A percentile compares a stretch with the other conserved stretches of the same genome.
Evolutionary conservation across 768 basidiomycete species (phyloP).

Genomic region (Auriscalpium vulgare): DNA sequence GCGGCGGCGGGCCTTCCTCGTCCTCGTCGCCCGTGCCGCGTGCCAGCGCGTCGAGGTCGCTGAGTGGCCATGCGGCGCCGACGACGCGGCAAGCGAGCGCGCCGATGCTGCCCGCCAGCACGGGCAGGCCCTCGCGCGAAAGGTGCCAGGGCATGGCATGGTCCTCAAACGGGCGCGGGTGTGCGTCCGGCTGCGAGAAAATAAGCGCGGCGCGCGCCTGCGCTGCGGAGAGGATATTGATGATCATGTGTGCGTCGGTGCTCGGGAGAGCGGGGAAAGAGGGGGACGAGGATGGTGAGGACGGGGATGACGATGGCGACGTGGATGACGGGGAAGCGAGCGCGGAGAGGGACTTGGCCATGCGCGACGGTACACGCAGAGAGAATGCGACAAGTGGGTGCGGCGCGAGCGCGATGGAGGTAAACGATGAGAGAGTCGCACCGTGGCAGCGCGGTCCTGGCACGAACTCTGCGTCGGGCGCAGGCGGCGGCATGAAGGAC

Average conservation of each 20-base stretch:
- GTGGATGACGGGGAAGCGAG: slow-evolving; percentile 14
- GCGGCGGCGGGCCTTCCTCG: slow-evolving; percentile 6
- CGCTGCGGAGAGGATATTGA: slow-evolving; percentile 70
- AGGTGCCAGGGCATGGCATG: slow-evolving; percentile 29
- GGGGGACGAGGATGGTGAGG: slow-evolving; percentile 6
- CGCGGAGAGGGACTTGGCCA: slow-evolving; percentile 54
- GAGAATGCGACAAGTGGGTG: slow-evolving; percentile 85
- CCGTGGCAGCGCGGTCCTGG: slow-evolving; percentile 52
- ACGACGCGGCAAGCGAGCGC: slow-evolving; percentile 68
- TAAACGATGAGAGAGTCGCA: slow-evolving; percentile 89
- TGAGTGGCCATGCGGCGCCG: slow-evolving; percentile 49
- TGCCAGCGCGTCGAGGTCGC: slow-evolving; percentile 38
- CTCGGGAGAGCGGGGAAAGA: too few relatives aligned
- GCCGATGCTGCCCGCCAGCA: slow-evolving; percentile 55
- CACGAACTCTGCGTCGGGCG: background rate
- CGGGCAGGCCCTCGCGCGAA: slow-evolving; percentile 48
- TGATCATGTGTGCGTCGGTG: slow-evolving; percentile 46
- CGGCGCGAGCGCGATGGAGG: slow-evolving; percentile 86
- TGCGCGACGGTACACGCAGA: slow-evolving; percentile 81
- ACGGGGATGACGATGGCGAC: background rate
- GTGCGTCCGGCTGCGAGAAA: slow-evolving; percentile 68
- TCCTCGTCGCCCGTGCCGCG: slow-evolving; percentile 8
- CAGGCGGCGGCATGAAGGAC: slow-evolving; percentile 40
- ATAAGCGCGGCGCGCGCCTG: slow-evolving; percentile 55
- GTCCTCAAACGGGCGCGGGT: slow-evolving; percentile 50